Conservation (phyloP, 2,329 filamentous ascomycete genomes). For the Aspergillus sp. region DNA sequence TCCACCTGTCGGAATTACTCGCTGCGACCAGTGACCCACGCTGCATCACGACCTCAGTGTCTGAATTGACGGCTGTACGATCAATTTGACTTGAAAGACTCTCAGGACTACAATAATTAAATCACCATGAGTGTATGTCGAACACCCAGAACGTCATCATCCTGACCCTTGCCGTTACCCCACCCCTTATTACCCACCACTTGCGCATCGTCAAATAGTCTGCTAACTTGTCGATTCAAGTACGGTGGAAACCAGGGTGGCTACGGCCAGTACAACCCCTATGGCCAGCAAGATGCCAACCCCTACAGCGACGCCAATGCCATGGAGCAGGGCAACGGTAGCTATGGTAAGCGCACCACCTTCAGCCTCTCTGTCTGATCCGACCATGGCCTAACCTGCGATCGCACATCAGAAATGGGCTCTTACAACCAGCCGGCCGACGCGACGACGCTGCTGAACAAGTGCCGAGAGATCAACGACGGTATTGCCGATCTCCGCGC, state of each 20-base stretch:
- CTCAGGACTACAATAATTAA: neutral
- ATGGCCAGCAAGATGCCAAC: conserved; percentile 38
- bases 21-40: neutral
- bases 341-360: conserved; percentile 33
- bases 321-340: conserved; percentile 37
- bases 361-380: neutral
- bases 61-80: neutral
- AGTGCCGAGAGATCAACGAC: conserved; percentile 77
- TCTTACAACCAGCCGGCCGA: conserved; percentile 48
- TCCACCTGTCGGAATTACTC: neutral
- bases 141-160: neutral
- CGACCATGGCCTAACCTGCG: neutral
- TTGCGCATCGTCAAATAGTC: conserved; percentile 20
- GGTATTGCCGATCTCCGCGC: conserved; percentile 73
- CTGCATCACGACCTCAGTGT: neutral
- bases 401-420: conserved; percentile 44
- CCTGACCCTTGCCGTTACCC: neutral
- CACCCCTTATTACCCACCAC: conserved; percentile 1
- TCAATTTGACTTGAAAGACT: neutral
- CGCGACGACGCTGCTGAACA: conserved; percentile 78
- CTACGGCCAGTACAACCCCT: conserved; percentile 60
- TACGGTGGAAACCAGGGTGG: conserved; percentile 38
- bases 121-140: conserved; percentile 23
- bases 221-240: conserved; percentile 24
- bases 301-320: conserved; percentile 32